Evolutionary conservation across 2,329 filamentous ascomycete species (phyloP), one percentile per base, ranked within the genome.

Genomic region (Thyridium curvatum): DNA sequence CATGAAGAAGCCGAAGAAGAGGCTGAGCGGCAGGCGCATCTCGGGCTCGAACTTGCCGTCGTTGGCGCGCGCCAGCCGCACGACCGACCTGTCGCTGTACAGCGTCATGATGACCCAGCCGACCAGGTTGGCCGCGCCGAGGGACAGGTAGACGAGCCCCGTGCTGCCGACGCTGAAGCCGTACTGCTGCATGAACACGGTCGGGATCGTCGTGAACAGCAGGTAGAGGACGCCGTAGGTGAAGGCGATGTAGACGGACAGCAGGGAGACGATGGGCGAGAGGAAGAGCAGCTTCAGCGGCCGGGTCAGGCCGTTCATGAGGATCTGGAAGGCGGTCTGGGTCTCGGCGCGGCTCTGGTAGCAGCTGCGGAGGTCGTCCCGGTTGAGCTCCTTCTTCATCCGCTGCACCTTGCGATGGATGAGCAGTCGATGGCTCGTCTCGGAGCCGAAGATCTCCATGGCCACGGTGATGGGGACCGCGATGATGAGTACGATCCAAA

Each of bases 141-240:
- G 49, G 4, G 65, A 56, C 17, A 77, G 55, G 51, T 74, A 76
- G 8, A 70, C 62, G 4, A 76, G 55, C 1, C 72, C 71, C 0
- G 69, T 66, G 40, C 64, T 50, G 39, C 68, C 66, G 12, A 64
- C 55, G 33, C 53, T 57, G 59, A 69, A 75, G 44, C 61, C 60
- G 45, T 76, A 76, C 12, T 57, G 59, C 28, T 57, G 52, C 43
- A 64, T 53, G 44, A 75, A 75, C 18, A 72, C 66, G 8, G 64
- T 58, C n/a, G 71, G 64, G 44, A 75, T 68, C 14, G 70, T 71
- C 44, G 69, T 74, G 56, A 73, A 74, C 48, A 75, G 66, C 9
- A 76, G 60, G 50, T 75, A 75, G 15, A 74, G 60, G 34, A 66
- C 66, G 34, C 71, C 71, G 47, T 74, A 74, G 16, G 62, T 60